Base-by-base conservation (phyloP, 441 rosid species). In the Lagerstroemia fauriei region DNA sequence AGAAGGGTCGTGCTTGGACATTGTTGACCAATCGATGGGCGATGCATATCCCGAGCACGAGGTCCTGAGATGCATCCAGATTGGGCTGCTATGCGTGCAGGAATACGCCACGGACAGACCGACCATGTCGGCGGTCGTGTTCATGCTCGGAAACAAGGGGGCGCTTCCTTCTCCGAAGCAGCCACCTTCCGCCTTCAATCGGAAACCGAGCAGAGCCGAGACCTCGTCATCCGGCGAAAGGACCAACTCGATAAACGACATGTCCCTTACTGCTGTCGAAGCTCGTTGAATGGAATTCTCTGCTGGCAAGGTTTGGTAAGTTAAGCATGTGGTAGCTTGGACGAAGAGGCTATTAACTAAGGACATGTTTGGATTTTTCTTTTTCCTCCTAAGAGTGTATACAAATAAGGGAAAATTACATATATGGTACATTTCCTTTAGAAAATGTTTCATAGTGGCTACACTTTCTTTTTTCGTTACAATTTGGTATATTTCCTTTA, bases 31-130 rank as follows among this genome's bases (percentile, higher is more conserved):
- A 7, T 76, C 87, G 46, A 77, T 84, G 24, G 87, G 80, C 5
- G 85, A 80, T 53, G 75, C 89, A 27, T 90, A 88, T 78, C 68
- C 85, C 1, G 77, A 77, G 47, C 71, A 83, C 63, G 96, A 95
- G 88, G 91, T 91, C 14, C 31, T 90, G 71, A 91, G 95, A 87
- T 95, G 97, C 86, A 85, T 90, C 56, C 91, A 89, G 50, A 88
- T 91, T 0, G 93, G 91, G 20, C 85, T 90, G 18, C 78, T 91
- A 57, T 92, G 94, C 4, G 92, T 91, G 61, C 92, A 92, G 87
- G 93, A 90, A 80, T 75, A 80, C 46, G 85, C 88, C 1, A 46
- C 17, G 16, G 91, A 89, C 47, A 82, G 93, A 71, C 92, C 93
- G 25, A 84, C 76, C 44, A 87, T 92, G 90, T 87, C 88, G 2